phyloP scores from a whole-genome alignment of 2,329 filamentous ascomycete genomes.

The Aureobasidium sp. region DNA sequence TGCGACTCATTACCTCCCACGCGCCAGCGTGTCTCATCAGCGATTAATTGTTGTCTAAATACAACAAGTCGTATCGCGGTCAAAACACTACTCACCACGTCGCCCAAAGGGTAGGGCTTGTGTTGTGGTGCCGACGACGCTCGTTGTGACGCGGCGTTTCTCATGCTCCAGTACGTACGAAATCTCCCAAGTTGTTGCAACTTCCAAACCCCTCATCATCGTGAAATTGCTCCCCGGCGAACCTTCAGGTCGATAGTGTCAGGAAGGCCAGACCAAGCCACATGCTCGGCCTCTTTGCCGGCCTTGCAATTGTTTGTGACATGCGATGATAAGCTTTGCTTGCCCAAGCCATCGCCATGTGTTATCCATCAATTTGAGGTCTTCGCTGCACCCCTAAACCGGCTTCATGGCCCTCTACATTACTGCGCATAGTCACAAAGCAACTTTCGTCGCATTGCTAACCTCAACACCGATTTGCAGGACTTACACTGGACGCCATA shows the following conservation, averaged over 20 bases:
- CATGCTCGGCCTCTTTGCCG: background rate
- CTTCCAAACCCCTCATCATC: background rate
- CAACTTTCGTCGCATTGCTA: background rate
- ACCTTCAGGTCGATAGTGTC: background rate
- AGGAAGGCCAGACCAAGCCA: conserved; percentile 10
- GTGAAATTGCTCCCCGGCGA: background rate
- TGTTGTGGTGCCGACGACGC: conserved; percentile 1
- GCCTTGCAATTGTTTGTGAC: conserved; percentile 6
- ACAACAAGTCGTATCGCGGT: background rate
- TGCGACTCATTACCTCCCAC: background rate
- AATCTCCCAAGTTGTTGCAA: background rate
- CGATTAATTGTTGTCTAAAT: background rate
- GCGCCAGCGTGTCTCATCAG: background rate
- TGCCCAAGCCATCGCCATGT: background rate
- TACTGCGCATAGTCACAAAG: background rate
- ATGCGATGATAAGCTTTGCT: background rate
- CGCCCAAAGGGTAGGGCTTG: background rate
- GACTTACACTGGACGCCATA: background rate
- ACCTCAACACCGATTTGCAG: background rate
- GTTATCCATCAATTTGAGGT: background rate
- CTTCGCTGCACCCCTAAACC: background rate
- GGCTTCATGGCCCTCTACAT: background rate
- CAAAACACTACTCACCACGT: background rate
- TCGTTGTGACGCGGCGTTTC: background rate
- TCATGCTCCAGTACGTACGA: conserved; percentile 9